Base-by-base conservation (phyloP, 305 asterid species). In the Fraxinus platypoda region DNA sequence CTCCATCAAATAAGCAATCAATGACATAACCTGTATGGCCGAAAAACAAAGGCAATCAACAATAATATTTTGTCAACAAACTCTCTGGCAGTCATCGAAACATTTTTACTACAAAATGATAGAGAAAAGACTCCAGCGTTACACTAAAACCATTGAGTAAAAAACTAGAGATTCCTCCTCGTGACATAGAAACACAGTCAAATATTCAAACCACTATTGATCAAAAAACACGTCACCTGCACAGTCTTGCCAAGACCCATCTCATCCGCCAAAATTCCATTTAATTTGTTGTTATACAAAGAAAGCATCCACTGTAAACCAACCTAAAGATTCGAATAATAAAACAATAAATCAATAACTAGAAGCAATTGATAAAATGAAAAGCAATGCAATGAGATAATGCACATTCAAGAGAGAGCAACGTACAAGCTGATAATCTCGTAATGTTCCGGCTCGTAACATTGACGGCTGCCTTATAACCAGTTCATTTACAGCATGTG, bases 241-340 rank as follows among this genome's bases (percentile, higher is more conserved):
- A 97, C 99, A 81, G 99, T 97, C 94, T 97, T 97, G 84, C 99
- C 99, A 75, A 97, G 98, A 84, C 99, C 99, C 99, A 97, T 97
- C 93, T 97, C 99, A 90, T 97, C 99, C 33, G 99, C 99, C 92
- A 97, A 94, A 82, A 97, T 97, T 80, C 99, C 99, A 90, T 97
- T 97, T 82, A 97, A 84, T 85, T 97, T 97, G 89, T 97, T 97
- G 84, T 97, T 95, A 85, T 95, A 97, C 88, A 97, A 90, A 74
- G 99, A 97, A 75, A 97, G 92, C 99, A 97, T 97, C 99, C 99
- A 97, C 91, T 97, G 99, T 91, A 97, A 89, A 81, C 99, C 99
- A 82, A 97, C 99, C 99, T 97, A 92, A 88, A 92, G 76, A 82
- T 77, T 86, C 83, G 68, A 76, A 81, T 81, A 76, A 81, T 81